Percentiles rank a stretch among this genome's conserved stretches.
Evolutionary conservation across 139 green algal species (phyloP).

Genomic region (Tetraselmis striata): DNA sequence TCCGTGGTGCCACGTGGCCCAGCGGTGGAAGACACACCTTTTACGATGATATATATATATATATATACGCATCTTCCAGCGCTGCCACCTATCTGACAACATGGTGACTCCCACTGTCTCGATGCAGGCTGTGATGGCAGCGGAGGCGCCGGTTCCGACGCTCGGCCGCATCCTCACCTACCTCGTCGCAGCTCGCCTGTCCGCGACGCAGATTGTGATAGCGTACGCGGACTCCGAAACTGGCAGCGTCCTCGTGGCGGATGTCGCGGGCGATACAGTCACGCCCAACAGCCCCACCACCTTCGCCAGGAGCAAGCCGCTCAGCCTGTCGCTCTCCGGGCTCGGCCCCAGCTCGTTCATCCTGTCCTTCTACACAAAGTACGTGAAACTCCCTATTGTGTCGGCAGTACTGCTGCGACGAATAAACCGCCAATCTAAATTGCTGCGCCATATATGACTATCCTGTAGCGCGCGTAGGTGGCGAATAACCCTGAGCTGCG

Average conservation of each 20-base stretch:
- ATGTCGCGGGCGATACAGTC: neutral
- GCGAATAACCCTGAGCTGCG: too few relatives aligned
- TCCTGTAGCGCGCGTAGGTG: too few relatives aligned
- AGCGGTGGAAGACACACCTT: too few relatives aligned
- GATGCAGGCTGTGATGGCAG: neutral
- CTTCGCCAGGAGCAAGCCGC: neutral
- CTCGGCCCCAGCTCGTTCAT: neutral
- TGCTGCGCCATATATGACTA: too few relatives aligned
- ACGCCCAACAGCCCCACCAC: neutral
- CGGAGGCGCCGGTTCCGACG: neutral
- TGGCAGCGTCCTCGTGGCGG: neutral
- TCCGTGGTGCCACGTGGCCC: too few relatives aligned
- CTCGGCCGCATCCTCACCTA: neutral
- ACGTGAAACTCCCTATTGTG: too few relatives aligned
- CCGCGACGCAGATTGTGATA: neutral
- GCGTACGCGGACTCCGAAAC: neutral
- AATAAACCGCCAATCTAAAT: too few relatives aligned
- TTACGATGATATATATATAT: too few relatives aligned
- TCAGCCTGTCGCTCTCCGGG: neutral
- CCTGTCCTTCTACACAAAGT: conserved; percentile 1
- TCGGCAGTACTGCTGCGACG: too few relatives aligned
- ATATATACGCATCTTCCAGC: too few relatives aligned
- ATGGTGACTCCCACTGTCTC: too few relatives aligned
- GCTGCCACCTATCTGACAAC: too few relatives aligned
- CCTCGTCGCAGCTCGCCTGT: neutral